Conservation (phyloP, 352 stramenopile genomes). For the Phytophthora pistaciae region DNA sequence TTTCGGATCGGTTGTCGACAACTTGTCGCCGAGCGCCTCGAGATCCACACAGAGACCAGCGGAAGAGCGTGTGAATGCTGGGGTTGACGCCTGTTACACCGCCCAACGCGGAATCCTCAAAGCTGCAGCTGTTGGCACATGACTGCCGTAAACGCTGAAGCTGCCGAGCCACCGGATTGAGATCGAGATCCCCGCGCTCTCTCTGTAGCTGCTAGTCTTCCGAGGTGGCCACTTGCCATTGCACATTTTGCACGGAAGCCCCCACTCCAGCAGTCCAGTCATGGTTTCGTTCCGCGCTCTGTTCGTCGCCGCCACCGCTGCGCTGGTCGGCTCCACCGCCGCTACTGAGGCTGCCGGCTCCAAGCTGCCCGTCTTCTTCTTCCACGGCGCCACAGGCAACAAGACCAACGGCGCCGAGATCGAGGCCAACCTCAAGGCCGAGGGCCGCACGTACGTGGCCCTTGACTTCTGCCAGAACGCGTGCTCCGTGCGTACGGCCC, state of each 20-base stretch:
- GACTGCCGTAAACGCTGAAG: conserved; percentile 7
- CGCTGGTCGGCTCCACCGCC: conserved; percentile 16
- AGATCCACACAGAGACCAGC: not conserved
- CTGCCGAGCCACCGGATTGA: not conserved
- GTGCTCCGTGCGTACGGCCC: conserved; percentile 43
- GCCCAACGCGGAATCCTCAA: not conserved
- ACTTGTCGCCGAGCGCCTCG: not conserved
- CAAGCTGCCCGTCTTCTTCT: conserved; percentile 62
- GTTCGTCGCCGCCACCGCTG: conserved; percentile 19
- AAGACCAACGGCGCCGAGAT: conserved; percentile 39
- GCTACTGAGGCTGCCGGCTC: conserved; percentile 16
- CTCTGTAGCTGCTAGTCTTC: not conserved
- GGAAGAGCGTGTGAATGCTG: not conserved
- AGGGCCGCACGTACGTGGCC: conserved; percentile 44
- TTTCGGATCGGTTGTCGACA: conserved; percentile 2
- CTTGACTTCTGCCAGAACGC: conserved; percentile 53
- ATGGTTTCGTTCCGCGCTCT: conserved; percentile 31
- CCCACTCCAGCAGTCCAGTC: conserved; percentile 3
- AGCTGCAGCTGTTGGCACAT: conserved; percentile 2
- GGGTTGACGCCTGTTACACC: not conserved
- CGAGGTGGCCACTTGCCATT: conserved; percentile 15
- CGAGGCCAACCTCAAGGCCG: conserved; percentile 44
- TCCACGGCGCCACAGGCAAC: conserved; percentile 54
- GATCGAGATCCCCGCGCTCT: not conserved
- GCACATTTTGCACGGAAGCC: conserved; percentile 16